phyloP scores from a whole-genome alignment of 148 eudicot genomes.

The Camellia japonica region DNA sequence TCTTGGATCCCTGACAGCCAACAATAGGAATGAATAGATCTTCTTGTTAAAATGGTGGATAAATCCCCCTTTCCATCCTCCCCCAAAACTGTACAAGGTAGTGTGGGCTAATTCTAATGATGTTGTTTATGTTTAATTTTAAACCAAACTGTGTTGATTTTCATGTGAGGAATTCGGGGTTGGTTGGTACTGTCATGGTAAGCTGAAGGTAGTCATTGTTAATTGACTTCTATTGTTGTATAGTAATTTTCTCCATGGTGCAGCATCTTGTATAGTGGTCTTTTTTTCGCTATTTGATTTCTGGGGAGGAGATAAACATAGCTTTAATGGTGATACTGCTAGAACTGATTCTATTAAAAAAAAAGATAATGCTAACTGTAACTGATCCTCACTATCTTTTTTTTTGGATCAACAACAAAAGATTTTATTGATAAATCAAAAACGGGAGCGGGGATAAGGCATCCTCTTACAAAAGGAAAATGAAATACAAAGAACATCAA shows the following conservation, averaged over 20 bases:
- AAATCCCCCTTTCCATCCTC: not conserved
- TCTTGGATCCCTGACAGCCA: not conserved
- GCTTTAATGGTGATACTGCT: not conserved
- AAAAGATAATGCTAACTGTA: too few species aligned
- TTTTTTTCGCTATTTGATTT: not conserved
- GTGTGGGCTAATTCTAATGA: not conserved
- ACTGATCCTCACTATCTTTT: not conserved
- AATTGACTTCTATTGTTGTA: not conserved
- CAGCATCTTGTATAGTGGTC: not conserved
- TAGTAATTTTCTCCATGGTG: not conserved
- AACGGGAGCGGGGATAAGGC: too few species aligned
- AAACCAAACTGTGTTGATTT: not conserved
- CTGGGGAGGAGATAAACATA: not conserved
- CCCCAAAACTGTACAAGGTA: not conserved
- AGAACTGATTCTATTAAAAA: not conserved
- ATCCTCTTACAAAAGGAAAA: too few species aligned
- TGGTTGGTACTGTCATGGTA: not conserved
- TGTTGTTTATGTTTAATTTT: not conserved
- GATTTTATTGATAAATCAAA: too few species aligned
- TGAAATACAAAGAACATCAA: too few species aligned
- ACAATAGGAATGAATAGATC: not conserved
- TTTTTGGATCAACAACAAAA: too few species aligned
- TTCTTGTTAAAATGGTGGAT: not conserved
- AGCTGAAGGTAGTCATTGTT: not conserved
- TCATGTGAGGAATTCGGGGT: too few species aligned